Base-by-base conservation (phyloP, 495 filamentous ascomycete genomes). In the Emericellopsis terricola region DNA sequence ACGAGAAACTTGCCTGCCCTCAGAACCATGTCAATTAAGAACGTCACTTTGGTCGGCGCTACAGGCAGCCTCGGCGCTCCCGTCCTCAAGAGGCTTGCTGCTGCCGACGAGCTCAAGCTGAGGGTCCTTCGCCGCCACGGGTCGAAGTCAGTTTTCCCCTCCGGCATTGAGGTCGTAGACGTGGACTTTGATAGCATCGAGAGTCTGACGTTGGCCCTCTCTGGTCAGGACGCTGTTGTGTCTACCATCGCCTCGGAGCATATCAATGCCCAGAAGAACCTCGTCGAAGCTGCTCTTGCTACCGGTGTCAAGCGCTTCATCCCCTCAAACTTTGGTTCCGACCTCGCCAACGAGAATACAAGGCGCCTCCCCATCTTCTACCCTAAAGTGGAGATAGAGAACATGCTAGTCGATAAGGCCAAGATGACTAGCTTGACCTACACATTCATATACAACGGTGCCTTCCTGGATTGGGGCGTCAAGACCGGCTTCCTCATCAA, bases 31-130 rank as follows among this genome's bases (percentile, higher is more conserved):
- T n/a, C n/a, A n/a, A n/a, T n/a, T n/a, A n/a, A n/a, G n/a, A 66
- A 57, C 61, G 53, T 46, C n/a, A 30, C 38, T 14, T 21, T 46
- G 7, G 33, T 36, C 20, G 40, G 44, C 26, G 50, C 58, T 14
- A 55, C 49, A 3, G 73, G 73, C 30, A 57, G 52, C 20, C 48
- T 76, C 13, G 73, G 70, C 35, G 39, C 50, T 2, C 39, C 60
- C 0, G 45, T 74, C 8, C 41, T 76, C 33, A 46, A 62, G 3
- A 53, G 93, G 63, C 56, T 78, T 64, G 59, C 94, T 84, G 39
- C 93, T 78, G n/a, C 83, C 71, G 44, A 76, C 78, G n/a, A n/a
- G n/a, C 27, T 85, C 86, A 13, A 86, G 85, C 0, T 86, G 81
- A 38, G 78, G 81, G 19, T 84, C 85, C 30, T 68, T 59, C 62